phyloP scores from a whole-genome alignment of 192 early-diverging fungal species.

The Coemansia asiatica region DNA sequence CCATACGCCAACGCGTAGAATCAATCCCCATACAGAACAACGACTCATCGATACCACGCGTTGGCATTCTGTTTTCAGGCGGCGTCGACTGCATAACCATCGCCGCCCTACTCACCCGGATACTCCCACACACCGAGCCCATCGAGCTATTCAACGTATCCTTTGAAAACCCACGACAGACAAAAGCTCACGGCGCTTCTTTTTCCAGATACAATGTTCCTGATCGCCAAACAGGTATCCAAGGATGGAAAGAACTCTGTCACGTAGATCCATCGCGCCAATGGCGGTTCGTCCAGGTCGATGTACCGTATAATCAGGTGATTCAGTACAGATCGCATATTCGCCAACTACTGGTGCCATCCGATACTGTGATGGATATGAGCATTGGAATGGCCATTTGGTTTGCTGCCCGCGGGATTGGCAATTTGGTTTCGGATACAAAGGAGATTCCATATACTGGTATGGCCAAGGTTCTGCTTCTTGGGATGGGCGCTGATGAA shows the following conservation, averaged over 20 bases:
- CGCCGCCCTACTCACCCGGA: conserved; percentile 74
- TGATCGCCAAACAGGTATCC: conserved; percentile 76
- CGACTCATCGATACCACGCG: conserved; percentile 47
- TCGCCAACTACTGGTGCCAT: conserved; percentile 72
- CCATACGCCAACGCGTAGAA: conserved; percentile 23
- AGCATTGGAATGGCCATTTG: conserved; percentile 96
- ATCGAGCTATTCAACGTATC: conserved; percentile 95
- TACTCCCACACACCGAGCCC: conserved; percentile 69
- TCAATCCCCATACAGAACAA: conserved; percentile 19
- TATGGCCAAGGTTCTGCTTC: conserved; percentile 73
- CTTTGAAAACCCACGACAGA: conserved; percentile 85
- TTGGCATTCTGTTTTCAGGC: conserved; percentile 88
- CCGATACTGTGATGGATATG: conserved; percentile 93
- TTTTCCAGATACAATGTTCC: conserved; percentile 62
- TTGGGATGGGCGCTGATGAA: conserved; percentile 93
- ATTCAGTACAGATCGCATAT: conserved; percentile 59
- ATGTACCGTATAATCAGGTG: conserved; percentile 79
- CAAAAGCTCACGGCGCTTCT: conserved; percentile 5
- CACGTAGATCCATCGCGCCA: conserved; percentile 63
- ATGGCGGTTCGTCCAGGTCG: conserved; percentile 89
- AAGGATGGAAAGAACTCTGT: conserved; percentile 57
- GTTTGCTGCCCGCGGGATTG: conserved; percentile 87
- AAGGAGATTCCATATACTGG: conserved; percentile 56
- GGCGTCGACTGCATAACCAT: conserved; percentile 91
- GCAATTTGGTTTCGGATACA: conserved; percentile 19